Conservation (phyloP, 108 stramenopile species). For the Nitzschia palea region DNA sequence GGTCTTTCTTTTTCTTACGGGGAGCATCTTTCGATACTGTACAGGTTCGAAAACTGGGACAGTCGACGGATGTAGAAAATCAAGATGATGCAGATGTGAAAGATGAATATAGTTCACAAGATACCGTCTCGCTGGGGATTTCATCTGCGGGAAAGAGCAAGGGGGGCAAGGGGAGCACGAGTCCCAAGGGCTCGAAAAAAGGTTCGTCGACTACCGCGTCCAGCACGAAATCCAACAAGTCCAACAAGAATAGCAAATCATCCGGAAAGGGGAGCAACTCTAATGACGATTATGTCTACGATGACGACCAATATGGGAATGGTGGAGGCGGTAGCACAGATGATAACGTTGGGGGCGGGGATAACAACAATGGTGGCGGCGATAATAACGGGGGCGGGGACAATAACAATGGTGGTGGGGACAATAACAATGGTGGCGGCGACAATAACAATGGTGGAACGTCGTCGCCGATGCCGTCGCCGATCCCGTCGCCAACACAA, state of each 20-base stretch:
- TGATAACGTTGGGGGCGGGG: background rate
- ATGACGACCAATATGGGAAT: background rate
- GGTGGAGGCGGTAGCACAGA: background rate
- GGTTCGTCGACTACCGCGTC: background rate
- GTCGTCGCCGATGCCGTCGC: background rate
- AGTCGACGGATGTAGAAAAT: too few species aligned
- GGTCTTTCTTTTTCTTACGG: too few species aligned
- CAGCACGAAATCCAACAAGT: background rate
- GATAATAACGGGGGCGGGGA: background rate
- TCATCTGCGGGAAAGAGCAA: slow-evolving; percentile 5
- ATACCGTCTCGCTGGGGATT: slow-evolving; percentile 12
- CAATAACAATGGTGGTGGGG: slow-evolving; percentile 1
- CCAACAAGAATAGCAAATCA: background rate
- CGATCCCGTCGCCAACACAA: background rate
- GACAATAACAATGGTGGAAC: background rate
- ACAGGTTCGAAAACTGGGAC: too few species aligned
- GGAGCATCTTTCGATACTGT: too few species aligned
- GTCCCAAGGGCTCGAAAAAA: slow-evolving; percentile 3
- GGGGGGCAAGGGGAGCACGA: background rate
- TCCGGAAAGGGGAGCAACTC: background rate
- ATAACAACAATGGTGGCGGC: background rate
- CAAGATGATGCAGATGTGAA: too few species aligned
- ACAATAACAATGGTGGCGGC: background rate
- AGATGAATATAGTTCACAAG: too few species aligned
- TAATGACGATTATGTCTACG: slow-evolving; percentile 6